Evolutionary conservation across 73 alveolate species (phyloP).

Genomic region (Tetrahymena malaccensis): DNA sequence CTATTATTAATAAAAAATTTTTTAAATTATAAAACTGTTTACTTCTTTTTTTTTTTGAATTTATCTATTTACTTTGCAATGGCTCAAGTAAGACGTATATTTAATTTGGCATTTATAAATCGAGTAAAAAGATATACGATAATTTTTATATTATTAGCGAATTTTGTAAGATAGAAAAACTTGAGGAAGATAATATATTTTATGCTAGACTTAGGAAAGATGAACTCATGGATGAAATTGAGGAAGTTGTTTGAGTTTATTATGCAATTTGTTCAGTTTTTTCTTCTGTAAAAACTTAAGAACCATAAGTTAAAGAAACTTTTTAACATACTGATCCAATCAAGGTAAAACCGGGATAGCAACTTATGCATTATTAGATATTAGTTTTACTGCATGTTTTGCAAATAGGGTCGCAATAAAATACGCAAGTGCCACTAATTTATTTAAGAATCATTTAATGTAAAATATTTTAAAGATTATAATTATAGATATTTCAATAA

Average conservation of each 20-base stretch:
- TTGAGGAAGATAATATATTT: background rate
- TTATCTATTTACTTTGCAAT: background rate
- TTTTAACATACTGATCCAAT: background rate
- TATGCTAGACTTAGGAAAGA: too few species aligned
- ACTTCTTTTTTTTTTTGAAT: too few species aligned
- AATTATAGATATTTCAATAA: too few species aligned
- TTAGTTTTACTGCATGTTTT: too few species aligned
- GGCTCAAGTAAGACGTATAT: background rate
- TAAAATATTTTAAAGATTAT: too few species aligned
- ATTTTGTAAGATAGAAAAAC: background rate
- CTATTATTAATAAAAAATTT: background rate
- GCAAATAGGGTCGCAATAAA: too few species aligned
- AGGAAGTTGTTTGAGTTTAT: too few species aligned
- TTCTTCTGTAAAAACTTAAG: background rate
- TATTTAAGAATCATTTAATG: too few species aligned
- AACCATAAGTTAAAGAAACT: too few species aligned
- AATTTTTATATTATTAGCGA: background rate
- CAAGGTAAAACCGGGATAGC: background rate
- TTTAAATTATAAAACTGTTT: too few species aligned
- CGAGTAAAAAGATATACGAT: background rate
- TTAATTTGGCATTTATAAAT: background rate
- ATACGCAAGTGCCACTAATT: too few species aligned
- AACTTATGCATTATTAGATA: background rate
- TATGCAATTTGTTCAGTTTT: background rate
- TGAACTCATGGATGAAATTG: too few species aligned